Evolutionary conservation across 2,329 filamentous ascomycete species (phyloP), one percentile per base, ranked within the genome.

Genomic region (Pseudocercospora fijiensis): DNA sequence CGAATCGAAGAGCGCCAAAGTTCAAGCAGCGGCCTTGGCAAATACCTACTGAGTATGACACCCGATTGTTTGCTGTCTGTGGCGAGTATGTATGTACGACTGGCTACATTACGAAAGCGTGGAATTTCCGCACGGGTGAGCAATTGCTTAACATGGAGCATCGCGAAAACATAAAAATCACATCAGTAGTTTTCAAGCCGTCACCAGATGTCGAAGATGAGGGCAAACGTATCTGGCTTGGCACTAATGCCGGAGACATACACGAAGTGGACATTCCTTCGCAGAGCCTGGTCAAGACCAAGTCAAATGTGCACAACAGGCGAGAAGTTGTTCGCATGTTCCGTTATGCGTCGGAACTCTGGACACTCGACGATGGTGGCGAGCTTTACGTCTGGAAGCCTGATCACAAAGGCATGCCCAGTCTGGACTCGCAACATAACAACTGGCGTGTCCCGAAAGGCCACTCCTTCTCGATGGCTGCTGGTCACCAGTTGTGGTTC

Each of bases 361-460:
- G 95, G 95, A 93, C 93, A 0, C 77, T 99, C 55, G 95, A 98
- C 74, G 93, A 97, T 67, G 87, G 90, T 53, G 95, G 95, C 10
- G 90, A 90, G 52, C 80, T 99, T 13, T 88, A 92, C 69, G 85
- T 98, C 4, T 99, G 95, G 95, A 88, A 86, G 1, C 88, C 93
- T 3, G 90, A 92, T 71, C 67, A 70, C 5, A 83, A 86, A n/a
- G 88, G 90, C 0, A 83, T 88, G 27, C 92, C 93, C 1, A 94
- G 87, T 65, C 78, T 98, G 28, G 85, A 87, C 61, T 86, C 87
- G 62, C 89, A 85, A 60, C 92, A 91, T 22, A 88, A 90, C 70
- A 89, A 87, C 41, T 96, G 90, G 76, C 88, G 91, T 63, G 80
- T 96, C 33, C 88, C 90, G 0, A 90, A 86, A 70, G 91, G 89